phyloP scores from a whole-genome alignment of 306 rosid species.

The Citrullus colocynthis region DNA sequence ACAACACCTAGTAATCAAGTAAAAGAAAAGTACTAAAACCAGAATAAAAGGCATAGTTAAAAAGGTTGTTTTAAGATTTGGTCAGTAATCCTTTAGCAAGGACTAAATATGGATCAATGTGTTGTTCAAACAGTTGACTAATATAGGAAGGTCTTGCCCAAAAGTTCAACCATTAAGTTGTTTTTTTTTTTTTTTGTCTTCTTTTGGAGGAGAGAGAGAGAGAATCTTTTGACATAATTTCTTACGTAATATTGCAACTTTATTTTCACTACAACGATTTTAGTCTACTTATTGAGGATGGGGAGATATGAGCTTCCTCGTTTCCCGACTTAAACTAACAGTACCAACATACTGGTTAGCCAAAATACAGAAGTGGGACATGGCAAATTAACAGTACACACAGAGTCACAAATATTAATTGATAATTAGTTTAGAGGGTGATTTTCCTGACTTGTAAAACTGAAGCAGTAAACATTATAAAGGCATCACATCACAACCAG shows the following conservation, averaged over 20 bases:
- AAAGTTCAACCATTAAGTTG: neutral
- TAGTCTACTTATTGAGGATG: neutral
- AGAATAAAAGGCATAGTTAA: neutral
- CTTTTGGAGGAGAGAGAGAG: neutral
- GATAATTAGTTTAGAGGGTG: neutral
- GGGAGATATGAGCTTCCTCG: neutral
- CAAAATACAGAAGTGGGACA: neutral
- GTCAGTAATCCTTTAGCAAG: neutral
- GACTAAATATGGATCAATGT: neutral
- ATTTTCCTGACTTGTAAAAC: neutral
- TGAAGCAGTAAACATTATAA: neutral
- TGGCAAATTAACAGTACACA: neutral
- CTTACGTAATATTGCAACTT: neutral
- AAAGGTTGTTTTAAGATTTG: neutral
- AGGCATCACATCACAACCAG: neutral
- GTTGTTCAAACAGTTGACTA: neutral
- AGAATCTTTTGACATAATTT: neutral
- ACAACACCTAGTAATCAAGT: neutral
- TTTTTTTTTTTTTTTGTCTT: neutral
- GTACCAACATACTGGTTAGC: neutral
- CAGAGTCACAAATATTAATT: neutral
- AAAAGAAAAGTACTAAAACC: neutral
- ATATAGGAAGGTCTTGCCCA: neutral
- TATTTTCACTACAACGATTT: neutral
- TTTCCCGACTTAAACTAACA: neutral